phyloP scores from a whole-genome alignment of 352 stramenopile species.

The Pythium diclinum region DNA sequence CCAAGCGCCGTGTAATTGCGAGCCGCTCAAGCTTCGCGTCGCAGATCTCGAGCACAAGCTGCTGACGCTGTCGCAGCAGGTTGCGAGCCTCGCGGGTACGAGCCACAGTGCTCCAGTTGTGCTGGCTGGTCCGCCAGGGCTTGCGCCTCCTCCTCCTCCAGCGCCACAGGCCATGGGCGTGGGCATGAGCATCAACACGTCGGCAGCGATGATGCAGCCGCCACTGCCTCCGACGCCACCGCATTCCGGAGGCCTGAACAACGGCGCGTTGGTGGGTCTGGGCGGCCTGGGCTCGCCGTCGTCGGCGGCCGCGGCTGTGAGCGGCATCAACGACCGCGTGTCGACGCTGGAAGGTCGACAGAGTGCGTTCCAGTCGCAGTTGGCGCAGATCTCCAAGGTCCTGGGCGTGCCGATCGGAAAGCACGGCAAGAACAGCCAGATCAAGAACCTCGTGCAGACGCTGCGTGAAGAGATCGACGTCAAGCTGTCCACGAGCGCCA shows the following conservation, averaged over 20 bases:
- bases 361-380: slow-evolving; percentile 77
- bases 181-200: too few relatives aligned
- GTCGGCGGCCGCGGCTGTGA: slow-evolving; percentile 20
- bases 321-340: slow-evolving; percentile 63
- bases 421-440: slow-evolving; percentile 58
- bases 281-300: slow-evolving; percentile 2
- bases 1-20: slow-evolving; percentile 37
- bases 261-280: not conserved
- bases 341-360: slow-evolving; percentile 75
- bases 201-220: slow-evolving; percentile 19
- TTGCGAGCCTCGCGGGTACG: slow-evolving; percentile 14
- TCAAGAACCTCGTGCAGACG: slow-evolving; percentile 73
- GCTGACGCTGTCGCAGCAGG: slow-evolving; percentile 44
- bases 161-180: too few relatives aligned
- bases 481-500: slow-evolving; percentile 42
- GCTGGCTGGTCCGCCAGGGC: not conserved
- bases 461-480: slow-evolving; percentile 66
- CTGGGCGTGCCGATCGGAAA: slow-evolving; percentile 64
- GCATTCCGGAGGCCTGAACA: not conserved
- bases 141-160: too few relatives aligned
- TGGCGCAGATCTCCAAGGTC: slow-evolving; percentile 75
- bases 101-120: slow-evolving; percentile 2
- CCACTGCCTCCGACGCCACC: slow-evolving; percentile 18
- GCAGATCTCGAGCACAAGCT: slow-evolving; percentile 52
- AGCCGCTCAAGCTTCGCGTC: slow-evolving; percentile 40